Base-by-base conservation (phyloP, 805 yeast genomes). In the Myxozyma geophila region DNA sequence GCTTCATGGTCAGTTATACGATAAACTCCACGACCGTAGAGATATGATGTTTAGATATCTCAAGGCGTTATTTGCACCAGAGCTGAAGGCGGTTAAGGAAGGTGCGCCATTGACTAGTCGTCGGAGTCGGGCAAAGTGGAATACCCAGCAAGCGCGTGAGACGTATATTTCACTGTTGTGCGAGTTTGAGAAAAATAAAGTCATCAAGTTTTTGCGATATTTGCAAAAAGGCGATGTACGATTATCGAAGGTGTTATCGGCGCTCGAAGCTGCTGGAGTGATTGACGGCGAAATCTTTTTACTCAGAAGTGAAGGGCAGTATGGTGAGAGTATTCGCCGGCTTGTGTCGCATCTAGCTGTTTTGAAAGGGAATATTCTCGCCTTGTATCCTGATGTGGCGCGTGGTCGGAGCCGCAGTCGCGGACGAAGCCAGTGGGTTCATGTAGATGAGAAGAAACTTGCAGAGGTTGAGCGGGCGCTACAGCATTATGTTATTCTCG, bases 281-380 rank as follows among this genome's bases (percentile, higher is more conserved):
- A 60, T 64, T n/a, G 70, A 68, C 35, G 68, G 70, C 9, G 68
- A 63, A 35, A 64, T 68, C 1, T 68, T 63, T 51, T 44, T 68
- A 49, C 58, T 67, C 21, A 28, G 70, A 36, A 57, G 66, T 21
- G 66, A 68, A 41, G 67, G 70, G 19, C 67, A 68, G 44, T 68
- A 58, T 36, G 62, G 47, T 8, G 67, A 67, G 36, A 65, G 70
- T 3, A 58, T 68, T n/a, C 53, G 60, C 13, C 43, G 67, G 36
- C 44, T 68, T 41, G 49, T 53, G 17, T 13, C 58, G 37, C 67
- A 68, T 43, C 52, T 68, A 47, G 56, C 21, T 10, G 40, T 48
- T n/a, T 46, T 67, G 52, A 56, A 52, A 40, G 47, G 41, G 12
- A 40, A 53, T 43, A 40, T 64, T 19, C 50, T 67, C 19, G 49